Evolutionary conservation across 2,329 filamentous ascomycete genomes (phyloP).

Genomic region (Juglanconis sp.): DNA sequence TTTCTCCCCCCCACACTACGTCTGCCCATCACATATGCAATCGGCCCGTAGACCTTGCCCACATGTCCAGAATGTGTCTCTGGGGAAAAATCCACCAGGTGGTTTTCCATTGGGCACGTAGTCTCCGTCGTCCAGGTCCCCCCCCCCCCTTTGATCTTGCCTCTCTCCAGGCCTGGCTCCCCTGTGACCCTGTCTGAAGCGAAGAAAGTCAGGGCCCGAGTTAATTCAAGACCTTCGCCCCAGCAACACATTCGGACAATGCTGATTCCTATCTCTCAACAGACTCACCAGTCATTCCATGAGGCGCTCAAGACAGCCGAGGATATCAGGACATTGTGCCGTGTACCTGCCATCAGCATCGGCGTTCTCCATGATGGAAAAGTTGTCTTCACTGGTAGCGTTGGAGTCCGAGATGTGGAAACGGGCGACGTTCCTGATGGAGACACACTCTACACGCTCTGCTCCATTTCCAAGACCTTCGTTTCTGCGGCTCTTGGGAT

Average conservation of each 20-base stretch:
- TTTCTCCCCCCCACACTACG: no score
- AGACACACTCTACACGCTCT: background rate
- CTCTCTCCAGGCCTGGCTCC: background rate
- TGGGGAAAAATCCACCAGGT: no score
- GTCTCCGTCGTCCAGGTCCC: background rate
- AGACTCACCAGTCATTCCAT: background rate
- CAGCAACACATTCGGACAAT: background rate
- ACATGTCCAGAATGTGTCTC: no score
- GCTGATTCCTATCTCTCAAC: background rate
- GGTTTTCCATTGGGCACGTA: background rate
- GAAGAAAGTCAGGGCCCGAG: background rate
- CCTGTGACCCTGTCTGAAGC: background rate
- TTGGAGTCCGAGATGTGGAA: background rate
- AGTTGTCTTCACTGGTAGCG: background rate
- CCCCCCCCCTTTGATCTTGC: no score
- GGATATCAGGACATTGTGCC: background rate
- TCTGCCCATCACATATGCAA: no score
- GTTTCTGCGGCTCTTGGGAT: background rate
- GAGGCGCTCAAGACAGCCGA: background rate
- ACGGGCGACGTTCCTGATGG: background rate
- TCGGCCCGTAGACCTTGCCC: no score
- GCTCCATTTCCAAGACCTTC: background rate
- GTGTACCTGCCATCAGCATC: background rate
- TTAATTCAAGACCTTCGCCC: background rate
- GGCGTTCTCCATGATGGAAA: background rate